Evolutionary conservation across 192 early-diverging fungal species (phyloP).

Genomic region (Backusella liffmaniae): DNA sequence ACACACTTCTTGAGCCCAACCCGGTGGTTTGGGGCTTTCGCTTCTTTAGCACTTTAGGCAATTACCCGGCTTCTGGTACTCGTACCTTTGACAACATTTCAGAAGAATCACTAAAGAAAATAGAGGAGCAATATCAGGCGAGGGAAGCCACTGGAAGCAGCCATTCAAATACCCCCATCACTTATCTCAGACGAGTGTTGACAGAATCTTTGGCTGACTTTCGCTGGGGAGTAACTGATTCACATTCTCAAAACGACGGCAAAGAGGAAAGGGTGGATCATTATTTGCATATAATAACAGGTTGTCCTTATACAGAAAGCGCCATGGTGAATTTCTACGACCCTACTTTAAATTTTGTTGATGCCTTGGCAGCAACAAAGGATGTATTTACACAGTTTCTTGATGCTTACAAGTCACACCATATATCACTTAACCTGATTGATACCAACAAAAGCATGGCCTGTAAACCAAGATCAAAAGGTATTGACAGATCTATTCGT

Average conservation of each 20-base stretch:
- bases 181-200: not conserved
- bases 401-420: not conserved
- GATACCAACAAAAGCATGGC: constrained; percentile 2
- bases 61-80: not conserved
- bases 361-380: not conserved
- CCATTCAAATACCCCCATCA: not conserved
- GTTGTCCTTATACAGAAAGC: not conserved
- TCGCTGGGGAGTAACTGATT: not conserved
- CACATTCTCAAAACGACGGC: not conserved
- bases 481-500: not conserved
- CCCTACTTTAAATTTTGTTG: not conserved
- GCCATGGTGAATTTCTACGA: not conserved
- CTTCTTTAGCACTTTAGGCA: not conserved
- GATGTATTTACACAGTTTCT: not conserved
- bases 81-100: not conserved
- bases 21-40: not conserved
- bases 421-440: not conserved
- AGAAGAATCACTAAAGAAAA: not conserved
- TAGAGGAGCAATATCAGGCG: not conserved
- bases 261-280: not conserved
- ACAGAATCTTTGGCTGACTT: not conserved
- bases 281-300: not conserved
- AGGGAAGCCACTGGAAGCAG: not conserved
- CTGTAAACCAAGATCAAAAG: constrained; percentile 1
- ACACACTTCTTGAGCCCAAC: not conserved